A percentile compares a stretch with the other conserved stretches of the same genome.
Conservation (phyloP, 2,329 filamentous ascomycete species). For the Venturiaceae sp. region DNA sequence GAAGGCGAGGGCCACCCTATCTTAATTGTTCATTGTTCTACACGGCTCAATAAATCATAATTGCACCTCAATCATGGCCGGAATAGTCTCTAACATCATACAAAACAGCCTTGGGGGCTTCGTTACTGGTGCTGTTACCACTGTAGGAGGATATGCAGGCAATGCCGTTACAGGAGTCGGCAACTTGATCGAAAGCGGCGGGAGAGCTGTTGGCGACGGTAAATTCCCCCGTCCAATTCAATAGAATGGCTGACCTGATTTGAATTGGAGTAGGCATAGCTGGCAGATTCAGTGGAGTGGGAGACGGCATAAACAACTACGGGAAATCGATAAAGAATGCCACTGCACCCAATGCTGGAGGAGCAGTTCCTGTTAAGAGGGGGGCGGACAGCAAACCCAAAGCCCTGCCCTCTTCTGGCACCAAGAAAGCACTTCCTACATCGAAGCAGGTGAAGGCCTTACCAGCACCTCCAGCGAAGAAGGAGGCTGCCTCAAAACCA, state of each 20-base stretch:
- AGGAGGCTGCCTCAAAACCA: neutral
- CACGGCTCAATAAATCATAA: neutral
- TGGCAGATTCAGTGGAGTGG: neutral
- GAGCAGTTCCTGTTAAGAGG: neutral
- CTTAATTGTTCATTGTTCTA: neutral
- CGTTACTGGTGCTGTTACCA: constrained; percentile 24
- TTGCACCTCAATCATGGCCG: constrained; percentile 2
- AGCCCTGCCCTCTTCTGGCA: constrained; percentile 2
- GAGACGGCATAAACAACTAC: constrained; percentile 1
- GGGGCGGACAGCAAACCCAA: constrained; percentile 1
- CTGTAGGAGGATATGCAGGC: constrained; percentile 26
- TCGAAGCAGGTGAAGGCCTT: neutral
- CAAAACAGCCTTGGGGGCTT: constrained; percentile 27
- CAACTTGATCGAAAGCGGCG: constrained; percentile 21
- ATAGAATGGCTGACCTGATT: neutral
- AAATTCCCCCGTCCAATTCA: neutral
- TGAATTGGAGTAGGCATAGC: constrained; percentile 5
- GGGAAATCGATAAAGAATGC: constrained; percentile 1
- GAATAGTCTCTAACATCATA: constrained; percentile 25
- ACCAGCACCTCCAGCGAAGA: neutral
- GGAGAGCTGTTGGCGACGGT: constrained; percentile 5
- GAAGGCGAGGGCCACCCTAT: neutral
- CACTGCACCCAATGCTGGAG: constrained; percentile 3
- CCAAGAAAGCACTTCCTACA: neutral
- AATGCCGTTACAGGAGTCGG: constrained; percentile 27